Evolutionary conservation across 2,329 filamentous ascomycete species (phyloP), one percentile per base, ranked within the genome.

Genomic region (Neospermospora avenae): DNA sequence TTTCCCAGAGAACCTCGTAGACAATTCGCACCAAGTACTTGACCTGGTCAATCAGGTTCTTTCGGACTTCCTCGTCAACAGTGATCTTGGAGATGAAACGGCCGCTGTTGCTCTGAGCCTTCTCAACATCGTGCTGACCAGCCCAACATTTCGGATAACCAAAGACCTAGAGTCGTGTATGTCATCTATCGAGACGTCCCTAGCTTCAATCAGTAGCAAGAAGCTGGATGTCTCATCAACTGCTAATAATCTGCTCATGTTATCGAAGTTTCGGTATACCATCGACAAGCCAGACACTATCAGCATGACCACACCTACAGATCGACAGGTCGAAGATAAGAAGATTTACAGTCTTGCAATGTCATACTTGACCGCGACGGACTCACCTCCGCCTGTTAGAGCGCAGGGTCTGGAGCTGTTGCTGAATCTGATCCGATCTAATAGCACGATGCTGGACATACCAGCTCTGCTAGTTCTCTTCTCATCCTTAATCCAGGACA

Each of bases 371-470:
- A 84, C 81, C 1, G 77, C 81, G 22, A 71, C 76, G 3, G 85
- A 88, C 63, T 85, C 83, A 2, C 85, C 86, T 0, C 80, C 86
- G 1, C 86, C 86, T 0, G 84, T 89, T n/a, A 80, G 85, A 2
- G 83, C 82, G 0, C 85, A 89, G 68, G 86, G 86, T 0, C 74
- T 89, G 8, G 82, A 83, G 52, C 75, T 89, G 1, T 72, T 89
- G 11, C 82, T 83, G 0, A 74, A 71, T 2, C 76, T 91, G 8
- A 81, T 91, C 41, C 65, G 77, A 24, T 72, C 80, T 0, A 75
- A 77, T 41, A 84, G 84, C 44, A 73, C 85, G 0, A 76, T 87
- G 10, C 71, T 91, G 16, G 87, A 91, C 68, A 80, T 91, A n/a
- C 84, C 84, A 0, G 81, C 85, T 1, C 77, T 85, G 3, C 76